Evolutionary conservation across 1,284 basidiomycete species (phyloP).

Genomic region (Trametes versicolor): DNA sequence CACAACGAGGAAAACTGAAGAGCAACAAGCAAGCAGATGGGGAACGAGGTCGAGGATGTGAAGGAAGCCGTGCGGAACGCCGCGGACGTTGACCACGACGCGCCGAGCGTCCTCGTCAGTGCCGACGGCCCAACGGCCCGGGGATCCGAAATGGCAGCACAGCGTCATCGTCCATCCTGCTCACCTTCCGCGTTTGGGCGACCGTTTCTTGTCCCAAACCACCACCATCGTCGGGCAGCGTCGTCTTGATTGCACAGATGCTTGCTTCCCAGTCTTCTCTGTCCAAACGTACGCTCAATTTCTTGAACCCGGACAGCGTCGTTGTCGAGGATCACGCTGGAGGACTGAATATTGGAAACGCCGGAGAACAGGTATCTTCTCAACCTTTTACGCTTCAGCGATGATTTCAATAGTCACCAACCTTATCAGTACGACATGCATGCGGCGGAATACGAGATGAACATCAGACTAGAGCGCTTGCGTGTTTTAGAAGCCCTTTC

Average conservation of each 20-base stretch:
- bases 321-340: background rate
- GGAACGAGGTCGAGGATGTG: background rate
- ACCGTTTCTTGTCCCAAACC: conserved; percentile 3
- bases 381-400: background rate
- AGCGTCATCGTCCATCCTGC: background rate
- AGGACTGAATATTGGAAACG: background rate
- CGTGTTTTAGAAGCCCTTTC: conserved; percentile 66
- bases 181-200: conserved; percentile 1
- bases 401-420: background rate
- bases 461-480: conserved; percentile 61
- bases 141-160: background rate
- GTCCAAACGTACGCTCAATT: background rate
- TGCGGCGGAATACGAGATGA: conserved; percentile 27
- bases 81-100: background rate
- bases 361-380: background rate
- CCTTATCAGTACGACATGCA: background rate
- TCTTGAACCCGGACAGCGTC: conserved; percentile 13
- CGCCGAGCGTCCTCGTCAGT: conserved; percentile 23
- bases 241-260: background rate
- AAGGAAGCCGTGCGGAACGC: background rate
- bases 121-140: conserved; percentile 20
- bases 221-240: background rate
- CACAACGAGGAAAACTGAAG: background rate
- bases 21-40: background rate
- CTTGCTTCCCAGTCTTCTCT: conserved; percentile 2